Percentiles rank a stretch among this genome's conserved stretches.
phyloP scores from a whole-genome alignment of 176 grass and related monocot species.

The Canna indica region DNA sequence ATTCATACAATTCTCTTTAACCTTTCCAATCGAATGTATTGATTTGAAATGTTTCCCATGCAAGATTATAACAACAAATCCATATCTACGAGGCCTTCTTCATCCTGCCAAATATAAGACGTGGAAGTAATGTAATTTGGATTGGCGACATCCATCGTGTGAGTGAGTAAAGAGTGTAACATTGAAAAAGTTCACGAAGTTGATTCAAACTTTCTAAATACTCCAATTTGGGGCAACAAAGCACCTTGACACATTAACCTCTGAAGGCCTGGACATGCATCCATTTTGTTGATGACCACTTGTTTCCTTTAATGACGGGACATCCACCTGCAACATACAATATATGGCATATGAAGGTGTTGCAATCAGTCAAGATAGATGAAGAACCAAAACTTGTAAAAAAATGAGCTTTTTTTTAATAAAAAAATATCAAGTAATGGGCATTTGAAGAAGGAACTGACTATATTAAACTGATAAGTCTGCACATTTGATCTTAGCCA shows the following conservation, averaged over 20 bases:
- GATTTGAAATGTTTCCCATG: too few species aligned
- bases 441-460: background rate
- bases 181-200: background rate
- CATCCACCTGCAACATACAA: background rate
- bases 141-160: background rate
- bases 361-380: background rate
- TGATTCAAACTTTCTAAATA: background rate
- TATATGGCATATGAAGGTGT: background rate
- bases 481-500: too few species aligned
- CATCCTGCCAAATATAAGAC: background rate
- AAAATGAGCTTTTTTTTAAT: too few species aligned
- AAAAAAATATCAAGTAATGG: too few species aligned
- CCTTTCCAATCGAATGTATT: too few species aligned
- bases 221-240: background rate
- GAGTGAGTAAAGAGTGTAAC: background rate
- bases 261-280: background rate
- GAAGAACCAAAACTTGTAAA: too few species aligned
- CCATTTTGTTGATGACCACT: background rate
- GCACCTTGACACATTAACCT: background rate
- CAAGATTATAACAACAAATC: background rate
- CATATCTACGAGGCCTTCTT: background rate
- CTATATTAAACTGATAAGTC: too few species aligned
- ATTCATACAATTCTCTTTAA: too few species aligned
- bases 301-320: background rate
- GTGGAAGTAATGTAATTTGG: background rate